A percentile compares a stretch with the other conserved stretches of the same genome.
Conservation (phyloP, 495 filamentous ascomycete genomes). For the Margaritispora aquatica region DNA sequence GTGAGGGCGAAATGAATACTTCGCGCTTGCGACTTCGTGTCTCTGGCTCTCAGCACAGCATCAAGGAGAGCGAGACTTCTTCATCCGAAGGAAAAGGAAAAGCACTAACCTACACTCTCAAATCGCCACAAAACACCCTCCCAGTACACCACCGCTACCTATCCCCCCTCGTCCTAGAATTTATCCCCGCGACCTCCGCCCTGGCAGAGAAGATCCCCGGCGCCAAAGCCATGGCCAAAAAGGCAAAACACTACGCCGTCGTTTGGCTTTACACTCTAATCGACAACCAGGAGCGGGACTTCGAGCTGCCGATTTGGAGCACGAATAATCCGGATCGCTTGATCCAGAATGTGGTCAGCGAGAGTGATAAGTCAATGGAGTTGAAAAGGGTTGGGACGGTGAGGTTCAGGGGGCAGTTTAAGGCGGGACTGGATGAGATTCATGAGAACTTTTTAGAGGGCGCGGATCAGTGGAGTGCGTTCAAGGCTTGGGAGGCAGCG, state of each 20-base stretch:
- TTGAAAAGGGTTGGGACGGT: constrained; percentile 3
- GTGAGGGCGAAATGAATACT: background rate
- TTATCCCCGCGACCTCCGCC: background rate
- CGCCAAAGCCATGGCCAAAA: constrained; percentile 1
- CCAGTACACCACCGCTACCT: constrained; percentile 5
- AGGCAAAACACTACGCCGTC: constrained; percentile 4
- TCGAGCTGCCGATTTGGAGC: constrained; percentile 7
- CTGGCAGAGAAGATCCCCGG: background rate
- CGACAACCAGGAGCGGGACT: constrained; percentile 1
- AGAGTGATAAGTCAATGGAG: constrained; percentile 1
- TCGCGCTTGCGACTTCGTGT: background rate
- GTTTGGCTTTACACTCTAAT: constrained; percentile 5
- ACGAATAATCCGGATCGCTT: constrained; percentile 6
- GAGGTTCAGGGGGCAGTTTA: constrained; percentile 1
- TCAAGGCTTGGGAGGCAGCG: constrained; percentile 1
- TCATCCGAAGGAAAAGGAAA: too few relatives aligned
- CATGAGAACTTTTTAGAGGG: constrained; percentile 2
- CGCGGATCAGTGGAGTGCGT: constrained; percentile 4
- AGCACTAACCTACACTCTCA: background rate
- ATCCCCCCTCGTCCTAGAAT: constrained; percentile 3
- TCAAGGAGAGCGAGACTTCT: constrained; percentile 3
- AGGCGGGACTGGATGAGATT: constrained; percentile 3
- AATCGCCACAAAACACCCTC: background rate
- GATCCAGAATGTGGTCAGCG: constrained; percentile 4
- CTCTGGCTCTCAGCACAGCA: background rate